Evolutionary conservation across 2,329 filamentous ascomycete genomes (phyloP).

Genomic region (Calonectria fujianensis): DNA sequence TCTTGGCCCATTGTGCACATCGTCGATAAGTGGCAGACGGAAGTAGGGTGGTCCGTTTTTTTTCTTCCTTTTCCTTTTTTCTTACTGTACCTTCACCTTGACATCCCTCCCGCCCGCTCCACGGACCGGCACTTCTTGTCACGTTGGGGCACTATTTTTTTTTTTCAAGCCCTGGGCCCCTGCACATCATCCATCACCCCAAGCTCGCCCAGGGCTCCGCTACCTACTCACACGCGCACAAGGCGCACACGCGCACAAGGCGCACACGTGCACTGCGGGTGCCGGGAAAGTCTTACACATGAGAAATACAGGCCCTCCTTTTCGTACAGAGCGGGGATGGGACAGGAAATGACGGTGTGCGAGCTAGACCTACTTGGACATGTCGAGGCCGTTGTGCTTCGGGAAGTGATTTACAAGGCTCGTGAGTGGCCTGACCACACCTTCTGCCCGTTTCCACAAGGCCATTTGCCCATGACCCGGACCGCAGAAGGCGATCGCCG

Average conservation of each 20-base stretch:
- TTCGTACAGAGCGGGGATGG: constrained; percentile 18
- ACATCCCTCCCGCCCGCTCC: constrained; percentile 47
- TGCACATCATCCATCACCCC: constrained; percentile 50
- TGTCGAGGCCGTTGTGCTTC: constrained; percentile 29
- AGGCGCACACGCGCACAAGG: constrained; percentile 12
- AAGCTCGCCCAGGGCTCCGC: not conserved
- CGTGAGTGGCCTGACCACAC: constrained; percentile 31
- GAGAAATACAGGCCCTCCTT: constrained; percentile 15
- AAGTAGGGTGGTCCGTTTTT: constrained; percentile 34
- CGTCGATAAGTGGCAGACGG: not conserved
- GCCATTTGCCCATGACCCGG: constrained; percentile 19
- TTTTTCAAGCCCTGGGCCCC: constrained; percentile 41
- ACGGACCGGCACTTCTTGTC: constrained; percentile 47
- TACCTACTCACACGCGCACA: constrained; percentile 17
- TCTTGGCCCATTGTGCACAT: constrained; percentile 40
- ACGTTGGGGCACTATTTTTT: constrained; percentile 38
- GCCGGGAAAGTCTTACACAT: constrained; percentile 27
- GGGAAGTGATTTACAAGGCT: constrained; percentile 36
- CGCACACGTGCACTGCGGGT: constrained; percentile 11
- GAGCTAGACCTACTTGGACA: constrained; percentile 35
- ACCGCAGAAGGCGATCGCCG: constrained; percentile 16
- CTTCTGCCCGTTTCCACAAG: constrained; percentile 8
- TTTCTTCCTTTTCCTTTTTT: not conserved
- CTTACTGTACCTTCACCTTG: constrained; percentile 35
- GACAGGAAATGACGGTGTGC: constrained; percentile 55